Base-by-base conservation (phyloP, 2,329 filamentous ascomycete genomes). In the Cladosporium sp. region DNA sequence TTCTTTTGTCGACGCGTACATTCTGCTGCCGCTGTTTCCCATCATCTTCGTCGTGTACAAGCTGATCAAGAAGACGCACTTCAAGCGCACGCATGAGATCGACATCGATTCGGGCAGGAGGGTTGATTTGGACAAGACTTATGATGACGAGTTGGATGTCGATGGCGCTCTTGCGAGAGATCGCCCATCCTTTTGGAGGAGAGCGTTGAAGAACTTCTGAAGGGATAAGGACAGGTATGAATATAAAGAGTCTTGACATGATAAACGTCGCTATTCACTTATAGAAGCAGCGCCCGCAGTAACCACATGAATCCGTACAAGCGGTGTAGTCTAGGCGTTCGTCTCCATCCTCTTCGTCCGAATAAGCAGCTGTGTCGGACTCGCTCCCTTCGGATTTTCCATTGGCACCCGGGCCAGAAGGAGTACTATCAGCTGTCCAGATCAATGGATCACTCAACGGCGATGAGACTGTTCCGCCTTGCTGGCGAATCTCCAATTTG, bases 1-100 rank as follows among this genome's bases (percentile, higher is more conserved):
- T 1, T 69, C 68, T 7, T 80, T 81, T 56, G 74, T 82, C 24
- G 72, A 78, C 44, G 77, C 76, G 53, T 82, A 81, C 57, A 76
- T 80, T 47, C 68, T 81, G 56, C 55, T 80, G 1, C 75, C 74
- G 1, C 62, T 80, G 2, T 80, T 80, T 51, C 65, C 67, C 1
- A 50, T 75, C 2, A 70, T 78, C 19, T 74, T 70, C 32, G 52
- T 74, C 15, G 67, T 64, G 0, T 80, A 75, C 60, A 80, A 79
- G 55, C 52, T 76, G 8, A 65, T 63, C 50, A 66, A 66, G 56
- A 67, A 65, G 55, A 72, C 71, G 4, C 61, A 53, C 12, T 69
- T 65, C 43, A 62, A 61, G 59, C 57, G 61, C 8, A 58, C 61
- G 12, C 54, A 67, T 30, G 68, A 73, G 45, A 69, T 73, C 18